Evolutionary conservation across 352 stramenopile genomes (phyloP), one percentile per base, ranked within the genome.

Genomic region (Phytophthora tentaculata): DNA sequence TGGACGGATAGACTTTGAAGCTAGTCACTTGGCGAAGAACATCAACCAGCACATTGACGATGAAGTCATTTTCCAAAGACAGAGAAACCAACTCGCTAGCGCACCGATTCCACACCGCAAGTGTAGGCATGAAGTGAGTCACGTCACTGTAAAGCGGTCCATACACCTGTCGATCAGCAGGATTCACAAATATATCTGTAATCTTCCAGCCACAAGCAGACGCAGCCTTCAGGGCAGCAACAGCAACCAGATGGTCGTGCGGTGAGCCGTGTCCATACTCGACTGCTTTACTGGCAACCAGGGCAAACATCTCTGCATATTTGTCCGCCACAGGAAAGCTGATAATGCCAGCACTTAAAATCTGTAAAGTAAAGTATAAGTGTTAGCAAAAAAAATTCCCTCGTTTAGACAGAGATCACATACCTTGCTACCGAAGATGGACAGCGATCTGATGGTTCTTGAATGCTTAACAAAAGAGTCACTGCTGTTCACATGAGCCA

Each of bases 201-300:
- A 91, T 69, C 54, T 74, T 65, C 83, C 83, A 93, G 1, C 78
- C 81, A 50, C 77, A 81, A 12, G 61, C 64, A 37, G 70, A 67
- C 19, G 79, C 81, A 43, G 74, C 63, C 74, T 88, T 79, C 22
- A 84, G 61, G 22, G 76, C 75, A 47, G 56, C 62, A 61, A 73
- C 32, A 20, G 66, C 67, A 23, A 83, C 19, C 44, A 51, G 37
- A n/a, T 54, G 56, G 22, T 69, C 54, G 3, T 71, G 57, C 48
- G 79, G 74, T 9, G 66, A 71, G 20, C 32, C 39, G 17, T 48
- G n/a, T 7, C 64, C 69, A 60, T 71, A 67, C 44, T 71, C 51
- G 13, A 75, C 56, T 10, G 59, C 39, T 52, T 71, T 74, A n/a
- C 26, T 45, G 51, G 71, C 71, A 53, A 54, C 61, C 10, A 71